Conservation (phyloP, 202 grass and related monocot genomes). For the Setaria viridis region DNA sequence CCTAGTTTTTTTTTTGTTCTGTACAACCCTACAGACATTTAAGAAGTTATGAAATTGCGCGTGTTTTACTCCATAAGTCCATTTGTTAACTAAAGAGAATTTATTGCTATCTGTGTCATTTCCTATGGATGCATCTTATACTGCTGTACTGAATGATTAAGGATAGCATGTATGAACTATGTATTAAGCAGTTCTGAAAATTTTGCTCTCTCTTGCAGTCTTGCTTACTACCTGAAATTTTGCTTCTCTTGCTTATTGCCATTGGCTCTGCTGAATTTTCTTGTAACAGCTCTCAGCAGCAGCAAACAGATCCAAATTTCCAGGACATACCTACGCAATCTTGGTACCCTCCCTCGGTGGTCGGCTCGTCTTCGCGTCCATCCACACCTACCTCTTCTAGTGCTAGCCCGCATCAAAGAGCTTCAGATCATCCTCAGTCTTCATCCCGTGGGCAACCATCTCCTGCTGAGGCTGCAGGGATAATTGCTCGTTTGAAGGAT, state of each 20-base stretch:
- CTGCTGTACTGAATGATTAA: not conserved
- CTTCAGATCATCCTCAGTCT: constrained; percentile 59
- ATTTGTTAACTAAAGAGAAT: constrained; percentile 12
- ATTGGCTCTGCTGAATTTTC: constrained; percentile 35
- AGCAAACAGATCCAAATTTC: constrained; percentile 67
- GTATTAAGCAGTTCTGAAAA: constrained; percentile 22
- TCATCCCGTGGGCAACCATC: constrained; percentile 67
- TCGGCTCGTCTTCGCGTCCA: constrained; percentile 65
- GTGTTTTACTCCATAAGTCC: constrained; percentile 1
- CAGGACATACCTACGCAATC: constrained; percentile 70
- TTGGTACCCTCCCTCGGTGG: constrained; percentile 79
- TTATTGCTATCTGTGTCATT: constrained; percentile 9
- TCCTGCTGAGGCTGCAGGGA: constrained; percentile 79
- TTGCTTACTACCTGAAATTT: not conserved
- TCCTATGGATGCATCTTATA: constrained; percentile 29
- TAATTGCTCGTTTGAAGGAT: constrained; percentile 80
- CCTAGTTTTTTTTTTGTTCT: not conserved
- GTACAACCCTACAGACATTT: not conserved
- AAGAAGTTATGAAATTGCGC: not conserved
- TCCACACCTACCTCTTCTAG: constrained; percentile 59
- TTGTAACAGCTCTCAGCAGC: constrained; percentile 64
- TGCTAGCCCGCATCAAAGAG: constrained; percentile 62
- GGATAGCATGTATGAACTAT: not conserved
- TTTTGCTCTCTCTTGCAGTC: not conserved
- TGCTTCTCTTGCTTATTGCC: constrained; percentile 10